phyloP scores from a whole-genome alignment of 2,329 filamentous ascomycete genomes.

The Aspergillus awamori region DNA sequence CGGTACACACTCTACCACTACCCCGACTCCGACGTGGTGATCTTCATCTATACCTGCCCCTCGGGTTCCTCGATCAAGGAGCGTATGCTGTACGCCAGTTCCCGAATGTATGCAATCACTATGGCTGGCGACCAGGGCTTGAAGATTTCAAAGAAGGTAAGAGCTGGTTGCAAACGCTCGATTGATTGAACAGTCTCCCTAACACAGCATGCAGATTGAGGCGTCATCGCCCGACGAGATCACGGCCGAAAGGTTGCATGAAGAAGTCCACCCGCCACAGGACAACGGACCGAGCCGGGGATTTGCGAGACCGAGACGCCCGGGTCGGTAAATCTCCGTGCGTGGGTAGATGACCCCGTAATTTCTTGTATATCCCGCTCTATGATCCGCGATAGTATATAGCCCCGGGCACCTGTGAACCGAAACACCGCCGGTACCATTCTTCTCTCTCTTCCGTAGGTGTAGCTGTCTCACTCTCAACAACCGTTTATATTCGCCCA shows the following conservation, averaged over 20 bases:
- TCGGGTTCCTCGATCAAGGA: constrained; percentile 64
- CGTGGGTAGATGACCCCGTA: neutral
- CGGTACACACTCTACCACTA: constrained; percentile 65
- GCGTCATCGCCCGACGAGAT: constrained; percentile 63
- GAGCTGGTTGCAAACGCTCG: constrained; percentile 8
- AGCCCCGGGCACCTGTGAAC: constrained; percentile 4
- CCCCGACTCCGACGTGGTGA: constrained; percentile 49
- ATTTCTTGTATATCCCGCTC: constrained; percentile 7
- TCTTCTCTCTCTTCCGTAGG: constrained; percentile 4
- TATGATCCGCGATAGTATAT: constrained; percentile 12
- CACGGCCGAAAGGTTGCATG: constrained; percentile 54
- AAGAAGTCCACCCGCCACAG: constrained; percentile 56
- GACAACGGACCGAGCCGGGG: constrained; percentile 53
- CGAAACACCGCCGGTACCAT: neutral
- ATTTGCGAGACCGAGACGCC: constrained; percentile 67
- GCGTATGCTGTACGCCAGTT: constrained; percentile 67
- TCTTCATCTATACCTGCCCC: constrained; percentile 69
- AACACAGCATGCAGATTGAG: constrained; percentile 52
- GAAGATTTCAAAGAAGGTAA: constrained; percentile 59
- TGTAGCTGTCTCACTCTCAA: neutral
- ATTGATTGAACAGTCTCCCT: constrained; percentile 17
- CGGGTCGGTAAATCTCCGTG: constrained; percentile 50
- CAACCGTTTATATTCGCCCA: constrained; percentile 14
- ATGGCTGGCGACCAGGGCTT: constrained; percentile 60
- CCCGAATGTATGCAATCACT: constrained; percentile 56